Evolutionary conservation across 495 filamentous ascomycete species (phyloP).

Genomic region (Parathielavia hyrcaniae): DNA sequence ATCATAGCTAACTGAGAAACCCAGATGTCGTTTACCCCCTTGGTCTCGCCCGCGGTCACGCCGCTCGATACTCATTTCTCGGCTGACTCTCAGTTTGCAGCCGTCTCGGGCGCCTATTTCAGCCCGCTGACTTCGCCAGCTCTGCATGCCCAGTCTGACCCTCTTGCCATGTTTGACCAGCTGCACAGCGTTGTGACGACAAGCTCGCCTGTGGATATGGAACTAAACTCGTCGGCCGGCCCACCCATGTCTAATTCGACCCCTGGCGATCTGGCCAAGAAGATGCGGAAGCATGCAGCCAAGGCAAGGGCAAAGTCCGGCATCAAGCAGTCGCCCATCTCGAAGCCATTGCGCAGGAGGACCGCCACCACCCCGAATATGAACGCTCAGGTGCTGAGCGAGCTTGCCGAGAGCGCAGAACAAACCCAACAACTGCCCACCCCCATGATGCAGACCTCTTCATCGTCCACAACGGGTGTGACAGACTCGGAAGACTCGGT

Average conservation of each 20-base stretch:
- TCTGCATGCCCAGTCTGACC: slow-evolving; percentile 68
- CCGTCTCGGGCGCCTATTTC: slow-evolving; percentile 78
- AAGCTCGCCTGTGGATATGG: slow-evolving; percentile 44
- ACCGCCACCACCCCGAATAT: slow-evolving; percentile 51
- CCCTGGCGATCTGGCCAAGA: slow-evolving; percentile 41
- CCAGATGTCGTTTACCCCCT: slow-evolving; percentile 84
- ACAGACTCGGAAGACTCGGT: slow-evolving; percentile 50
- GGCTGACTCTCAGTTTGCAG: slow-evolving; percentile 66
- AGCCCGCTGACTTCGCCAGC: slow-evolving; percentile 91
- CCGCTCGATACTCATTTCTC: slow-evolving; percentile 80
- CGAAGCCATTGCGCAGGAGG: slow-evolving; percentile 68
- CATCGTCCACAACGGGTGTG: slow-evolving; percentile 32
- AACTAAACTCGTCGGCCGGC: slow-evolving; percentile 31
- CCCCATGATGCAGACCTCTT: slow-evolving; percentile 29
- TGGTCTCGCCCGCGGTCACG: slow-evolving; percentile 91
- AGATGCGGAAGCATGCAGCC: slow-evolving; percentile 41
- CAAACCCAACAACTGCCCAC: slow-evolving; percentile 22
- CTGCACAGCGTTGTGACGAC: slow-evolving; percentile 33
- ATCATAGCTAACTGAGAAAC: slow-evolving; percentile 28
- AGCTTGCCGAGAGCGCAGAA: slow-evolving; percentile 41
- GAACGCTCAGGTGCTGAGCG: slow-evolving; percentile 50
- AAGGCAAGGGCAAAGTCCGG: slow-evolving; percentile 44
- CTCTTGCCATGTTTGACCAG: slow-evolving; percentile 40
- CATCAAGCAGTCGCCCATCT: slow-evolving; percentile 76
- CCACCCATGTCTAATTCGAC: slow-evolving; percentile 32